These are phyloP conservation scores for Phytophthora multivora DNA, from an alignment of 352 stramenopile species.

Conservation along the genomic window DNA sequence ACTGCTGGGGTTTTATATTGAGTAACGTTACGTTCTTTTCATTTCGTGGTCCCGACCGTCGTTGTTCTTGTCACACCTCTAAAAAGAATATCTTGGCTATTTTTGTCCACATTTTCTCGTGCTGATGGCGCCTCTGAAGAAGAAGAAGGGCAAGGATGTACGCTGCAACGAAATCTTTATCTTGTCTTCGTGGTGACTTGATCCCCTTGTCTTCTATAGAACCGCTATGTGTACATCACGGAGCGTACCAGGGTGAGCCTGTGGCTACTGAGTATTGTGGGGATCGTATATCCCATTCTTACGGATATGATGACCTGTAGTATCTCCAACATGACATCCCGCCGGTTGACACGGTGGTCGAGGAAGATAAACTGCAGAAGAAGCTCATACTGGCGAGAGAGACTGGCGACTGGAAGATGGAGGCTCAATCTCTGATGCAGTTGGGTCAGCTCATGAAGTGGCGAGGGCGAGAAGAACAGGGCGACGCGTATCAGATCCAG, in stretches of 20 bases:
- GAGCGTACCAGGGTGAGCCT: conserved; percentile 67
- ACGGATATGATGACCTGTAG: conserved; percentile 18
- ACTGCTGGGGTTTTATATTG: no score
- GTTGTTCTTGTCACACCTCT: no score
- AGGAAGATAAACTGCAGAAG: conserved; percentile 74
- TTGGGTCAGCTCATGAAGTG: conserved; percentile 82
- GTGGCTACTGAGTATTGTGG: no score
- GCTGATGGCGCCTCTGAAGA: conserved; percentile 12
- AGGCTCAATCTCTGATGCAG: conserved; percentile 66
- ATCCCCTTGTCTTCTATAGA: conserved; percentile 24
- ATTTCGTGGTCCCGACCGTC: no score
- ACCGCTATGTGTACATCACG: conserved; percentile 79
- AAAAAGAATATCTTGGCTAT: background rate
- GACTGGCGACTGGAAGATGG: conserved; percentile 60
- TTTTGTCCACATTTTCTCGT: conserved; percentile 7
- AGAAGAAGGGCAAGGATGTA: conserved; percentile 39
- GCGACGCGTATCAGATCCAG: conserved; percentile 56
- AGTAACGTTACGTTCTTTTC: no score
- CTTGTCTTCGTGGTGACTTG: no score
- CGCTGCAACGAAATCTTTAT: background rate
- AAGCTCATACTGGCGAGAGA: conserved; percentile 50
- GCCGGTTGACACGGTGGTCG: conserved; percentile 70
- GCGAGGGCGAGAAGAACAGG: conserved; percentile 53
- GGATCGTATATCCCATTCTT: no score
- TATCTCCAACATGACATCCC: conserved; percentile 73